Evolutionary conservation across 2,329 filamentous ascomycete genomes (phyloP).

Genomic region (Colletotrichum ledebouriae): DNA sequence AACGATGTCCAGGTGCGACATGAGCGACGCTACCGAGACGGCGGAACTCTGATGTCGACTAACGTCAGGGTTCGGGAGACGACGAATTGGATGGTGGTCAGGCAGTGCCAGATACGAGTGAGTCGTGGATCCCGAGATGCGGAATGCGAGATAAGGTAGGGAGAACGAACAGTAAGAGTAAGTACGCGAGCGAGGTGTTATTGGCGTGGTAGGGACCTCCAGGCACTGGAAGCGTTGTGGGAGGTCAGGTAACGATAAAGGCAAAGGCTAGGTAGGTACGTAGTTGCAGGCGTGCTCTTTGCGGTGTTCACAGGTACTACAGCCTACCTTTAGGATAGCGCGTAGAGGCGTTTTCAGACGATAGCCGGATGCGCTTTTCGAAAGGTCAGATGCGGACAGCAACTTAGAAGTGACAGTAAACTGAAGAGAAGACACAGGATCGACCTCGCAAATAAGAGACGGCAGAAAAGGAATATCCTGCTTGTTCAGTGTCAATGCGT

Average conservation of each 20-base stretch:
- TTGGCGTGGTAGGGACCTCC: conserved; percentile 8
- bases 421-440: conserved; percentile 36
- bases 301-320: conserved; percentile 22
- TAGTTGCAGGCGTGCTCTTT: conserved; percentile 14
- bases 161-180: conserved; percentile 10
- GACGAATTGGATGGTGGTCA: conserved; percentile 16
- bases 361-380: conserved; percentile 41
- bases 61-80: conserved; percentile 24
- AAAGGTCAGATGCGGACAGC: conserved; percentile 39
- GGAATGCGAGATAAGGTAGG: conserved; percentile 26
- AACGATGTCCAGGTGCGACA: conserved; percentile 27
- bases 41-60: conserved; percentile 26
- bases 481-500: conserved; percentile 39
- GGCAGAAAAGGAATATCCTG: conserved; percentile 34
- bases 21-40: conserved; percentile 27
- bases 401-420: conserved; percentile 25
- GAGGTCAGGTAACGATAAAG: background rate
- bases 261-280: conserved; percentile 12
- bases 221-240: background rate
- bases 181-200: conserved; percentile 14
- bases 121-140: conserved; percentile 21
- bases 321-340: conserved; percentile 24
- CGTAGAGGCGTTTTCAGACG: conserved; percentile 41
- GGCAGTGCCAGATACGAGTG: conserved; percentile 19
- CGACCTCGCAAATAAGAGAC: conserved; percentile 20